These are phyloP conservation scores for Nothophytophthora sp. DNA, from an alignment of 352 stramenopile species.

Conservation along the genomic window DNA sequence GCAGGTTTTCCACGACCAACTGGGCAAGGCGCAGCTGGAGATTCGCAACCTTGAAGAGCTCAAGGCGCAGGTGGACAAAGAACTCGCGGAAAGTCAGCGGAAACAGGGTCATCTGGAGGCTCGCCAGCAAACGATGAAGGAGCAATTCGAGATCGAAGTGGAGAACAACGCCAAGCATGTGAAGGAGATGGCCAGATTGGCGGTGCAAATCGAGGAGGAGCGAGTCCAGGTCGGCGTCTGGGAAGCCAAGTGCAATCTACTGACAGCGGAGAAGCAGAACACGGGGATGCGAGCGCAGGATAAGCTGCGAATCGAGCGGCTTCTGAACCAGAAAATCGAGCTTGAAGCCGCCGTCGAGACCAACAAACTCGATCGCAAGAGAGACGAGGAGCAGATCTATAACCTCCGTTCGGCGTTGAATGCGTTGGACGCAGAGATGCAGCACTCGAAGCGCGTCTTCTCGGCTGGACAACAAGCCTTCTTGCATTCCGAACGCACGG, in stretches of 20 bases:
- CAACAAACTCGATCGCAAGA: conserved; percentile 54
- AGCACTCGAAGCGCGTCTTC: conserved; percentile 81
- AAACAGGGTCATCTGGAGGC: conserved; percentile 52
- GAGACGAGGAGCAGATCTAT: conserved; percentile 75
- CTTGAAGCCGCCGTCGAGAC: conserved; percentile 62
- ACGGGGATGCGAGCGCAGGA: conserved; percentile 78
- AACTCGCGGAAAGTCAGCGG: conserved; percentile 48
- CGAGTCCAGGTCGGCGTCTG: conserved; percentile 61
- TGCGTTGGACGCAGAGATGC: conserved; percentile 70
- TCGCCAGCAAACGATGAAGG: conserved; percentile 60
- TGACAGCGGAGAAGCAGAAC: conserved; percentile 74
- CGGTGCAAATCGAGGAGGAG: conserved; percentile 51
- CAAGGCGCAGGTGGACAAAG: conserved; percentile 44
- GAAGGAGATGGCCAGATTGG: conserved; percentile 42
- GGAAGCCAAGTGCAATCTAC: conserved; percentile 67
- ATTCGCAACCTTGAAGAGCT: conserved; percentile 31
- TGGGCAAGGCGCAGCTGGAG: conserved; percentile 30
- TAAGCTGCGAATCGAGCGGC: conserved; percentile 73
- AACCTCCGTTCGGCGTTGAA: conserved; percentile 66
- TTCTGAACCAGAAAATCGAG: conserved; percentile 82
- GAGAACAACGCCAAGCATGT: conserved; percentile 36
- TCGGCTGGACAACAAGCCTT: conserved; percentile 78
- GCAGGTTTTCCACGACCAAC: conserved; percentile 30
- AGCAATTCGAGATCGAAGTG: conserved; percentile 63
- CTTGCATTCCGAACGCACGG: conserved; percentile 64